These are phyloP conservation scores for Penicillium steckii DNA, from an alignment of 495 filamentous ascomycete genomes.

Conservation along the genomic window DNA sequence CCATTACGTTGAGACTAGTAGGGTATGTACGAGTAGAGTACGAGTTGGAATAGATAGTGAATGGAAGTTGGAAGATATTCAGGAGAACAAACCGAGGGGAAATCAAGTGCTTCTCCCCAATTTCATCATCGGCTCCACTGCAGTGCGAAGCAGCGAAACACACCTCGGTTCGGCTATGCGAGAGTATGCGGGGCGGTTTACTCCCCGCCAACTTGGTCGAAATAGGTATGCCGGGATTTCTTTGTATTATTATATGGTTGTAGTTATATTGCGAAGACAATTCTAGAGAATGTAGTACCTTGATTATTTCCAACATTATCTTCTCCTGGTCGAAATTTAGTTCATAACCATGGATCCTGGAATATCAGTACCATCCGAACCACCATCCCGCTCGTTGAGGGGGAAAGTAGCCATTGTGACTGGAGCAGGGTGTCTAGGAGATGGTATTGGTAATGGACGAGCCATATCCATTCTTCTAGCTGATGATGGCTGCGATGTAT, in stretches of 20 bases:
- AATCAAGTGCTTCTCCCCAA: too few relatives aligned
- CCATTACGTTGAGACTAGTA: conserved; percentile 21
- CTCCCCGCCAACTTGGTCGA: conserved; percentile 18
- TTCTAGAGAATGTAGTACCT: too few relatives aligned
- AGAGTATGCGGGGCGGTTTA: too few relatives aligned
- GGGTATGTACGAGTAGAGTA: too few relatives aligned
- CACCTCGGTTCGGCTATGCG: conserved; percentile 25
- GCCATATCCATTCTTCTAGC: conserved; percentile 58
- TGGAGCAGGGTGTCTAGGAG: conserved; percentile 52
- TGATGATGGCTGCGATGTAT: conserved; percentile 50
- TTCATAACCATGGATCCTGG: conserved; percentile 16
- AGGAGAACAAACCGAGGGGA: too few relatives aligned
- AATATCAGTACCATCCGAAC: conserved; percentile 18
- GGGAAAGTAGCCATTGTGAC: conserved; percentile 59
- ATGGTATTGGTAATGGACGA: conserved; percentile 58
- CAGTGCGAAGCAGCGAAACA: not conserved
- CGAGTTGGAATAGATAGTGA: not conserved
- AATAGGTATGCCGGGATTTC: conserved; percentile 4
- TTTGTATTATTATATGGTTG: not conserved
- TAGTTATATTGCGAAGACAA: not conserved
- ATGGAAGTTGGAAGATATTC: not conserved
- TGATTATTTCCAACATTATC: not conserved
- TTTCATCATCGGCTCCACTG: not conserved
- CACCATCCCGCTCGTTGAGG: conserved; percentile 27
- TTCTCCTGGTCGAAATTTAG: not conserved